These are phyloP conservation scores for Funneliformis mosseae DNA, from an alignment of 192 early-diverging fungal genomes.

Conservation along the genomic window DNA sequence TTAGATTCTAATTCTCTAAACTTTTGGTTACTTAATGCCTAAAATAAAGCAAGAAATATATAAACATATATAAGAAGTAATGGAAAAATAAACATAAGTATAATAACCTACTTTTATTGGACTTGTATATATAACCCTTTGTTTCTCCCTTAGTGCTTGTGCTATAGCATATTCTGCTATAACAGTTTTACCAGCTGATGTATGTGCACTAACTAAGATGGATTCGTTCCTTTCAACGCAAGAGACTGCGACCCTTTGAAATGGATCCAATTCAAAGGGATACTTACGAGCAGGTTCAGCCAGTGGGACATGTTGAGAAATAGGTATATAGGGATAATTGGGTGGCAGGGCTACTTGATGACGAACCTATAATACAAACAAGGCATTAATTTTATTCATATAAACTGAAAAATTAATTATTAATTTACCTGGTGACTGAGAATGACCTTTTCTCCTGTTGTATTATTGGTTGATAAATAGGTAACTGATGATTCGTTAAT, in stretches of 20 bases:
- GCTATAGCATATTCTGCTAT: conserved; percentile 99
- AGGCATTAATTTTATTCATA: neutral
- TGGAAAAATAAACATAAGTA: conserved; percentile 51
- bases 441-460: conserved; percentile 22
- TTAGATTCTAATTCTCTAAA: conserved; percentile 92
- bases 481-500: conserved; percentile 16
- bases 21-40: conserved; percentile 98
- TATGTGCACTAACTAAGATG: conserved; percentile 92
- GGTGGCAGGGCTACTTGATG: conserved; percentile 95
- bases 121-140: conserved; percentile 96
- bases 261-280: conserved; percentile 92
- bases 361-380: conserved; percentile 60
- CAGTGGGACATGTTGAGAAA: conserved; percentile 82
- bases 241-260: conserved; percentile 86
- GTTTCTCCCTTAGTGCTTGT: conserved; percentile 79
- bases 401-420: neutral
- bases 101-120: conserved; percentile 81
- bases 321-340: conserved; percentile 81
- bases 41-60: neutral
- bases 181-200: conserved; percentile 96
- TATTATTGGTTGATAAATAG: neutral
- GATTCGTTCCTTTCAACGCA: conserved; percentile 90
- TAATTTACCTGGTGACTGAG: conserved; percentile 37
- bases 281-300: conserved; percentile 83
- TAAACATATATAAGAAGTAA: conserved; percentile 64